Evolutionary conservation across 2,329 filamentous ascomycete species (phyloP), one percentile per base, ranked within the genome.

Genomic region (Allantophomopsis cytisporea): DNA sequence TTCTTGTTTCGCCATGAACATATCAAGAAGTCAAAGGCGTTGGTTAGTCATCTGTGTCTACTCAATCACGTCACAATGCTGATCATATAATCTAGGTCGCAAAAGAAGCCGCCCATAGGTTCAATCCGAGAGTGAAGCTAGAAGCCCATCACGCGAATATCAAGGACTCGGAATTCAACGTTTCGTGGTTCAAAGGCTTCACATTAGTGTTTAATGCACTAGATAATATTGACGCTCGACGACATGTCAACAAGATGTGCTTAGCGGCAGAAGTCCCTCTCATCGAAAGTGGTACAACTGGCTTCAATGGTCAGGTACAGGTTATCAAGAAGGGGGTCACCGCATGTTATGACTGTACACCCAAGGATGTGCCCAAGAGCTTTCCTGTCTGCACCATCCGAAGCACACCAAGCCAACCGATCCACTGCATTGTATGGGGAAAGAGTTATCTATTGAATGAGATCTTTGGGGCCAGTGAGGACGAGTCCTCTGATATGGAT

Each of bases 391-490:
- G 91, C 64, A 98, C 91, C 2, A 96, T 98, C 51, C 77, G 91
- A 57, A 95, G 86, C 58, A 98, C 88, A 0, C 91, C 91, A 0
- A 94, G 83, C 47, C 89, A 96, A 53, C 85, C 89, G 1, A 96
- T 98, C 34, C 91, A 98, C 61, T 96, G 91, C 63, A 98, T 98
- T 45, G 89, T 98, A 2, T 98, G 91, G 91, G 89, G 76, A 15
- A 98, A 96, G 63, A 94, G 87, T 57, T 98, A 96, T 58, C 70
- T 98, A 7, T 73, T 98, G 44, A 91, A 86, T 48, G 91, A 98
- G 59, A 78, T 98, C 7, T 98, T 95, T 50, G 91, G 91, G 14
- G 76, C 77, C 3, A 93, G 86, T 50, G 89, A 96, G 59, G 86
- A 95, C 44, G 82, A 89, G 46, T 72, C 82, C 1, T 71, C 78